phyloP scores from a whole-genome alignment of 116 monocot species.

The Dioscorea cayenensis region DNA sequence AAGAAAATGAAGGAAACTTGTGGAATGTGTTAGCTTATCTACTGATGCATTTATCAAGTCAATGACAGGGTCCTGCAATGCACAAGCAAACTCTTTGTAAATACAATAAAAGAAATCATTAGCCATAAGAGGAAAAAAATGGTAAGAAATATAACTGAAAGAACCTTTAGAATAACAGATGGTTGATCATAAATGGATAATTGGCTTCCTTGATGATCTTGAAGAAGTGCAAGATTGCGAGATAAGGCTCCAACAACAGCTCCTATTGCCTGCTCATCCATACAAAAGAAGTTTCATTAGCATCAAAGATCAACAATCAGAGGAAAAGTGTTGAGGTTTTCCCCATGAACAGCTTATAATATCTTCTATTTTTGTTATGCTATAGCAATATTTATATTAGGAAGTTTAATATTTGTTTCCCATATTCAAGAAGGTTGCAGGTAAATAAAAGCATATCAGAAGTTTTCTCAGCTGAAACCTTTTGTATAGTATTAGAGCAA shows the following conservation, averaged over 20 bases:
- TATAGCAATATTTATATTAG: too few species aligned
- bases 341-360: too few species aligned
- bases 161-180: constrained; percentile 30
- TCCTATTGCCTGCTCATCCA: constrained; percentile 35
- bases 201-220: constrained; percentile 39
- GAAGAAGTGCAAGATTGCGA: constrained; percentile 49
- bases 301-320: too few species aligned
- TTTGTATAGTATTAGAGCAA: too few species aligned
- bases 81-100: background rate
- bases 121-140: background rate
- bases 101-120: background rate
- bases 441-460: too few species aligned
- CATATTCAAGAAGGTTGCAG: too few species aligned
- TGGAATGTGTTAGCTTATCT: constrained; percentile 46
- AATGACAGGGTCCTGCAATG: constrained; percentile 49
- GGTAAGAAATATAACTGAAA: background rate
- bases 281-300: background rate
- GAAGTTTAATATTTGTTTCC: too few species aligned
- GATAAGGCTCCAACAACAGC: constrained; percentile 70
- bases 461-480: too few species aligned
- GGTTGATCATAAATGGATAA: constrained; percentile 56
- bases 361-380: too few species aligned
- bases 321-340: too few species aligned
- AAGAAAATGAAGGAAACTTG: constrained; percentile 54
- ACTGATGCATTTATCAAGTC: constrained; percentile 42